These are phyloP conservation scores for Ogataea nakhonphanomensis DNA, from an alignment of 805 yeast genomes.

Conservation along the genomic window DNA sequence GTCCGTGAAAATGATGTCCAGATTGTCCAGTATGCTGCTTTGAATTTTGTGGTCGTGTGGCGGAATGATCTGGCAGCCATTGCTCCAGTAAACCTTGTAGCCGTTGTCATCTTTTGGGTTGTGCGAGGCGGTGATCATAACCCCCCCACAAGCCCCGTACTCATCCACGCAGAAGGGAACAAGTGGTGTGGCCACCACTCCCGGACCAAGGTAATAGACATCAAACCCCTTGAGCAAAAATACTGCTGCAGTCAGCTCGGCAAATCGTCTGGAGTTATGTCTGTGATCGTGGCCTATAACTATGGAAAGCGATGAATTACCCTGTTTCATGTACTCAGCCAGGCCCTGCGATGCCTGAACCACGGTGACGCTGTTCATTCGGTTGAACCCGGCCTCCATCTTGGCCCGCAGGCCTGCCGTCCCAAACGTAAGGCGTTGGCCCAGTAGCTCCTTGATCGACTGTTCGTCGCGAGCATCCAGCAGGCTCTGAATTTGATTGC, in stretches of 20 bases:
- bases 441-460: conserved; percentile 50
- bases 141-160: conserved; percentile 67
- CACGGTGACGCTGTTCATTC: conserved; percentile 87
- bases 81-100: conserved; percentile 87
- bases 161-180: conserved; percentile 83
- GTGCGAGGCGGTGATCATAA: conserved; percentile 91
- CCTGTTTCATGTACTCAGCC: conserved; percentile 43
- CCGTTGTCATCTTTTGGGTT: conserved; percentile 88
- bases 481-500: conserved; percentile 51
- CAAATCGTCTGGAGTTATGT: conserved; percentile 73
- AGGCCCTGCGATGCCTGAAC: conserved; percentile 88
- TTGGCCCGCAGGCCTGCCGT: conserved; percentile 88
- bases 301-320: conserved; percentile 38
- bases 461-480: conserved; percentile 35
- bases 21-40: conserved; percentile 51
- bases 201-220: conserved; percentile 59
- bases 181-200: conserved; percentile 75
- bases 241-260: conserved; percentile 71
- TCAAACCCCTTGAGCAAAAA: conserved; percentile 65
- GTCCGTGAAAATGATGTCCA: conserved; percentile 56
- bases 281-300: conserved; percentile 94
- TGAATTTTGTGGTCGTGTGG: conserved; percentile 85
- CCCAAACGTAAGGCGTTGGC: conserved; percentile 73
- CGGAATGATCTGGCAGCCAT: conserved; percentile 94
- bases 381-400: conserved; percentile 88